Evolutionary conservation across 2,329 filamentous ascomycete genomes (phyloP), one percentile per base, ranked within the genome.

Genomic region (Cytospora schulzeri): DNA sequence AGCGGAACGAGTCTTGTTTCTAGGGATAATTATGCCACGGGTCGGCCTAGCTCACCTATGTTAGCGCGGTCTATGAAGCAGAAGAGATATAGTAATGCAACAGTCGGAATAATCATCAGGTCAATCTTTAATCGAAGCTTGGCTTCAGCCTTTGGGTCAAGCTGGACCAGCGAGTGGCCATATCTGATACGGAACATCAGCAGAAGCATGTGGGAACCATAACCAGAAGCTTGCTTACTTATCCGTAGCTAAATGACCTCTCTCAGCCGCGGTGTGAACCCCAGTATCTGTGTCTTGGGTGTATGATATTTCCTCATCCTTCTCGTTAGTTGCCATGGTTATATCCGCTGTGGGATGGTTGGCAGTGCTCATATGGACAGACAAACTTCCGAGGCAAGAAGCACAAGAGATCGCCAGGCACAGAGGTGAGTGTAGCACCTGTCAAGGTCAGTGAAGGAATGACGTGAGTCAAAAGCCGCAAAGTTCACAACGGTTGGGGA

Each of bases 61-160:
- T 91, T 91, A 28, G 88, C 87, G n/a, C 89, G 82, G 70, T 91
- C 89, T 68, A 91, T 90, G 75, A 91, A 91, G 76, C 88, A 91
- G 70, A 91, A 91, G 0, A 91, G 80, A 70, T 91, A 91, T 4
- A 91, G 76, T 0, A 91, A 64, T 0, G 88, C 77, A 0, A 91
- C 87, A 0, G 86, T 89, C 0, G 89, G 89, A 0, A 91, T 79
- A 53, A 90, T 83, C 69, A 79, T 83, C 7, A 89, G 69, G 69
- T 91, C 89, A 56, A 91, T 86, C 73, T 91, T 91, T 70, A 77
- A 75, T 9, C 87, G 79, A 28, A 91, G 78, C 59, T 78, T 81
- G 9, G 80, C 73, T 71, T 90, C 89, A 2, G 83, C 85, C 31
- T 75, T 79, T 3, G 79, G 76, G 68, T 89, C 86, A 68, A 88